A percentile compares a stretch with the other conserved stretches of the same genome.
Evolutionary conservation across 2,329 filamentous ascomycete genomes (phyloP).

Genomic region (Beauveria scarabaeidicola): DNA sequence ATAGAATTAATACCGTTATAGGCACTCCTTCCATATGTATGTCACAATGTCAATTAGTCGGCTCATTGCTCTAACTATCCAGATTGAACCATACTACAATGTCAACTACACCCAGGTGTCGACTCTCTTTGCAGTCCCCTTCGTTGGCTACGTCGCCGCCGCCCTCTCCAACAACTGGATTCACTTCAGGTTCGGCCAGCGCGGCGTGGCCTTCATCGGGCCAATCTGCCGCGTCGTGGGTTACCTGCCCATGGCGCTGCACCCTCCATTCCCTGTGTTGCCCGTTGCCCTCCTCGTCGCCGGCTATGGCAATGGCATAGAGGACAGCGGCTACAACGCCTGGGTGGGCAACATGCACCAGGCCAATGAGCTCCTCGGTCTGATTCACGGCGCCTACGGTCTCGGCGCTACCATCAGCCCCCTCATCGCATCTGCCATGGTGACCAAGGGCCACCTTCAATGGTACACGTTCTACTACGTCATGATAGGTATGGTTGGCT

Average conservation of each 20-base stretch:
- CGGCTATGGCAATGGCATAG: constrained; percentile 64
- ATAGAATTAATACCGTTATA: constrained; percentile 15
- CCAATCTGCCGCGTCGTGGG: constrained; percentile 55
- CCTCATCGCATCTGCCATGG: constrained; percentile 63
- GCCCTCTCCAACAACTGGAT: constrained; percentile 57
- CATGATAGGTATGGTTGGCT: constrained; percentile 51
- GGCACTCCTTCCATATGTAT: constrained; percentile 40
- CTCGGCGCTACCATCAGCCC: constrained; percentile 62
- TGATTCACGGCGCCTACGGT: constrained; percentile 65
- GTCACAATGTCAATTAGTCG: constrained; percentile 14
- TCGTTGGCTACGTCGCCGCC: constrained; percentile 55
- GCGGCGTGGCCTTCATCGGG: constrained; percentile 60
- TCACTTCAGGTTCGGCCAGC: constrained; percentile 58
- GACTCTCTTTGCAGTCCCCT: constrained; percentile 57
- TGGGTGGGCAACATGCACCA: constrained; percentile 63
- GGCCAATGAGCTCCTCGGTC: constrained; percentile 64
- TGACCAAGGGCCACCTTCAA: constrained; percentile 49
- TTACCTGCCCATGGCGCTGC: constrained; percentile 56
- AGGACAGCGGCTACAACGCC: constrained; percentile 52
- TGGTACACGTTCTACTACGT: constrained; percentile 75
- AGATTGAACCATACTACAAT: constrained; percentile 54
- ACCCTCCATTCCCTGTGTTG: constrained; percentile 61
- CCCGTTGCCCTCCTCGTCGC: constrained; percentile 56
- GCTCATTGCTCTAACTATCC: neutral
- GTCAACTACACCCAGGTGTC: constrained; percentile 56